These are phyloP conservation scores for Gillenia trifoliata DNA, from an alignment of 306 rosid genomes.

Conservation along the genomic window DNA sequence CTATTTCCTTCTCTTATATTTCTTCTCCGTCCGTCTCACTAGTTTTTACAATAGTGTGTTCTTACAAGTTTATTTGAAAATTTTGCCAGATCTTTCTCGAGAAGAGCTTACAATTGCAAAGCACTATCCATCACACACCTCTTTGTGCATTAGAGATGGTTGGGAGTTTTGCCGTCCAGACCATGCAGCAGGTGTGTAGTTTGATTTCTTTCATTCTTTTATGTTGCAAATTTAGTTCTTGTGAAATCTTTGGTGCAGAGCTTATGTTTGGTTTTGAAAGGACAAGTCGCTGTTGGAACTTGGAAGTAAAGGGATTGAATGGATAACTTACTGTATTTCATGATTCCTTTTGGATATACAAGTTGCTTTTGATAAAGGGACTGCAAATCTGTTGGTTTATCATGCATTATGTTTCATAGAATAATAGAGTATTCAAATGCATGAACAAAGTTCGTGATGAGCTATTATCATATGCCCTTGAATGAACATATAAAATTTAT, in stretches of 20 bases:
- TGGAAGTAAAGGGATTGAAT: background rate
- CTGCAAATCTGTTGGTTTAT: background rate
- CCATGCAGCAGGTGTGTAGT: conserved; percentile 50
- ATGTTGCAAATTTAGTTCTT: conserved; percentile 3
- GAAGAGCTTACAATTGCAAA: conserved; percentile 70
- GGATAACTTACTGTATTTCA: background rate
- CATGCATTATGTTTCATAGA: background rate
- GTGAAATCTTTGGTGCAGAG: background rate
- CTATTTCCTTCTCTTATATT: background rate
- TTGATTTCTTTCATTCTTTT: background rate
- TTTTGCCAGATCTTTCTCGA: conserved; percentile 69
- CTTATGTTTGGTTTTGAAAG: background rate
- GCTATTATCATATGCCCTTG: background rate
- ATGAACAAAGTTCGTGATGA: background rate
- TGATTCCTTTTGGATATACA: background rate
- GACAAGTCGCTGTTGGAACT: background rate
- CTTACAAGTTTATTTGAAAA: conserved; percentile 2
- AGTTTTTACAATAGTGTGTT: background rate
- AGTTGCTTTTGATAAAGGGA: background rate
- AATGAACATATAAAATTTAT: background rate
- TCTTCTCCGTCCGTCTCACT: background rate
- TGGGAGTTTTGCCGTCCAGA: conserved; percentile 92
- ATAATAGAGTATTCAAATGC: background rate
- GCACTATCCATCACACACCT: conserved; percentile 82
- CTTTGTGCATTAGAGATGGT: conserved; percentile 87